Evolutionary conservation across 2,329 filamentous ascomycete genomes (phyloP).

Genomic region (Ophiocordyceps australis): DNA sequence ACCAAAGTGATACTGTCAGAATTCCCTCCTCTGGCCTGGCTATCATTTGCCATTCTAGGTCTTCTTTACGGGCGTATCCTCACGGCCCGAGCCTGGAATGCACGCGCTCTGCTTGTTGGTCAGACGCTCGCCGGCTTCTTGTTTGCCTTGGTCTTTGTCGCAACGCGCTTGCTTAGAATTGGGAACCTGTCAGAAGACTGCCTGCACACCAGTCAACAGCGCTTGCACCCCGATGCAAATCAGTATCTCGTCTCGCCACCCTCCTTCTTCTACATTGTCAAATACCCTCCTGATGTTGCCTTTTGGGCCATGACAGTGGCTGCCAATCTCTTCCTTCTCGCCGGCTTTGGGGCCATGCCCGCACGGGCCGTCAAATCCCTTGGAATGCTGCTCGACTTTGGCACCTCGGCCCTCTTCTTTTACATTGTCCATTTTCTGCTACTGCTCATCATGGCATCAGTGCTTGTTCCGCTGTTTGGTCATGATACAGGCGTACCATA

Average conservation of each 20-base stretch:
- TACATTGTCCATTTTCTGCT: slow-evolving; percentile 20
- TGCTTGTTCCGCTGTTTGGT: slow-evolving; percentile 14
- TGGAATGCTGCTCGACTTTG: slow-evolving; percentile 20
- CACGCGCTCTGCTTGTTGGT: slow-evolving; percentile 7
- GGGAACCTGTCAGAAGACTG: slow-evolving; percentile 26
- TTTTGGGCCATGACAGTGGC: slow-evolving; percentile 23
- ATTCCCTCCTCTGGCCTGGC: slow-evolving; percentile 26
- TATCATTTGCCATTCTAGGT: slow-evolving; percentile 25
- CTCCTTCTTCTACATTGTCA: slow-evolving; percentile 26
- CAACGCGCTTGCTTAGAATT: slow-evolving; percentile 20
- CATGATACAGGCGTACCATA: slow-evolving; percentile 11
- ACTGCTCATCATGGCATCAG: slow-evolving; percentile 9
- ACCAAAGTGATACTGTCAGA: slow-evolving; percentile 14
- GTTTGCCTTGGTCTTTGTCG: slow-evolving; percentile 18
- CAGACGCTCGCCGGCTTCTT: slow-evolving; percentile 10
- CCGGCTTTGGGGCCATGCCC: slow-evolving; percentile 16
- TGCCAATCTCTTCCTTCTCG: slow-evolving; percentile 18
- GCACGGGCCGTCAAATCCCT: slow-evolving; percentile 9
- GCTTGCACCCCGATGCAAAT: slow-evolving; percentile 11
- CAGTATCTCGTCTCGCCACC: slow-evolving; percentile 20
- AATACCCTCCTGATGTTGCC: slow-evolving; percentile 27
- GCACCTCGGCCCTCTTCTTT: slow-evolving; percentile 27
- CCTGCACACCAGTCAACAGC: slow-evolving; percentile 18
- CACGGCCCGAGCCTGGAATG: slow-evolving; percentile 12
- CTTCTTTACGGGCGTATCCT: slow-evolving; percentile 22